phyloP scores from a whole-genome alignment of 768 basidiomycete genomes.

The Vararia minispora region DNA sequence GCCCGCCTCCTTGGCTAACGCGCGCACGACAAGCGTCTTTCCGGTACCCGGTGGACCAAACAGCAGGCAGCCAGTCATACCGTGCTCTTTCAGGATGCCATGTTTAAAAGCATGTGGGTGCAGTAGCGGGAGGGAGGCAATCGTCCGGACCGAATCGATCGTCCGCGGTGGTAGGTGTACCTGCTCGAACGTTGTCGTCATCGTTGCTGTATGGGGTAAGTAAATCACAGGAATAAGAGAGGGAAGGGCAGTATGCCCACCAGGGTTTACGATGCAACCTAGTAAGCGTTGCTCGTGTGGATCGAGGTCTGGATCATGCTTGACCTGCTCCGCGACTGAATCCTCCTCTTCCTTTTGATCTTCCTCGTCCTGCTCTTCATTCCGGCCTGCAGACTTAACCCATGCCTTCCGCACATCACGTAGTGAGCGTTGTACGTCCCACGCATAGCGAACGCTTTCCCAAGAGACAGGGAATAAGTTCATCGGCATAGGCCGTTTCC shows the following conservation, averaged over 20 bases:
- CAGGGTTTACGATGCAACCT: slow-evolving; percentile 77
- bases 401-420: slow-evolving; percentile 46
- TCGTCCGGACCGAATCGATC: slow-evolving; percentile 84
- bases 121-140: slow-evolving; percentile 82
- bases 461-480: slow-evolving; percentile 54
- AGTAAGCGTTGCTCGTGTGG: slow-evolving; percentile 73
- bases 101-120: slow-evolving; percentile 80
- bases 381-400: slow-evolving; percentile 32
- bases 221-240: slow-evolving; percentile 8
- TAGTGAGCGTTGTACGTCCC: slow-evolving; percentile 44
- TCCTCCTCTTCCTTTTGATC: slow-evolving; percentile 29
- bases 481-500: too few relatives aligned
- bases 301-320: slow-evolving; percentile 65
- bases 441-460: slow-evolving; percentile 54
- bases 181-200: slow-evolving; percentile 77
- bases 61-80: slow-evolving; percentile 83
- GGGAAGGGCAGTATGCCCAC: slow-evolving; percentile 23
- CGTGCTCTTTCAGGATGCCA: slow-evolving; percentile 85
- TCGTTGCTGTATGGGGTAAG: slow-evolving; percentile 34
- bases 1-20: slow-evolving; percentile 87
- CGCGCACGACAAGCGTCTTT: slow-evolving; percentile 82
- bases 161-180: slow-evolving; percentile 85
- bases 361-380: slow-evolving; percentile 24
- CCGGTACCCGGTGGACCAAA: slow-evolving; percentile 94
- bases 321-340: slow-evolving; percentile 68